Base-by-base conservation (phyloP, 176 grass and related monocot species). In the Avena sativa region DNA sequence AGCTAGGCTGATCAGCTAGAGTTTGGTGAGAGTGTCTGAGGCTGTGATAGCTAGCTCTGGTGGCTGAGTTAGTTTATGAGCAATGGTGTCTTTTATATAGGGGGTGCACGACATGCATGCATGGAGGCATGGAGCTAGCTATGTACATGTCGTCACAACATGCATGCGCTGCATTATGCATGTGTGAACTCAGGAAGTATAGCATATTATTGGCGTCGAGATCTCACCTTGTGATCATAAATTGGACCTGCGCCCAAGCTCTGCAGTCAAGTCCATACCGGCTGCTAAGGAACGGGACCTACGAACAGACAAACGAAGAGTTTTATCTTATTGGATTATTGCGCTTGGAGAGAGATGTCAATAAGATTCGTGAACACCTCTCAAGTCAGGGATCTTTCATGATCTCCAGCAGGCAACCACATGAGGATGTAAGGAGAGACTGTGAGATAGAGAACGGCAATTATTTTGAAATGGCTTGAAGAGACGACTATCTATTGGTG, bases 61-160 rank as follows among this genome's bases (percentile, higher is more conserved):
- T 47, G 70, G 44, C n/a, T 66, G 71, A 20, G 15, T 73, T 17
- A 58, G 4, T 28, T n/a, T 21, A 61, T 38, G 80, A 74, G 38
- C 56, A 38, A 55, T 58, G 34, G 49, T 9, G 69, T 50, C 44
- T 71, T 71, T 77, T 86, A 86, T 90, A 90, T 86, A 90, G 71
- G 6, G 6, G 6, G 23, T 57, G 59, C 9, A 16, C 17, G 53
- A 34, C 34, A 59, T 49, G 53, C 50, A 69, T 1, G 50, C 34
- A 59, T 49, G 66, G 46, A 25, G 14, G 44, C 50, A 73, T 55
- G n/a, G 44, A 65, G 62, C 4, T 73, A 3, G 20, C 2, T 15
- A 17, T 51, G 5, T 12, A 12, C 47, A 48, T 73, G 71, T 26
- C 12, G 13, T 50, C 12, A 50, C 12, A 23, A 8, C 46, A 10